A percentile compares a stretch with the other conserved stretches of the same genome.
Conservation (phyloP, 1,284 basidiomycete genomes). For the Tausonia pullulans region DNA sequence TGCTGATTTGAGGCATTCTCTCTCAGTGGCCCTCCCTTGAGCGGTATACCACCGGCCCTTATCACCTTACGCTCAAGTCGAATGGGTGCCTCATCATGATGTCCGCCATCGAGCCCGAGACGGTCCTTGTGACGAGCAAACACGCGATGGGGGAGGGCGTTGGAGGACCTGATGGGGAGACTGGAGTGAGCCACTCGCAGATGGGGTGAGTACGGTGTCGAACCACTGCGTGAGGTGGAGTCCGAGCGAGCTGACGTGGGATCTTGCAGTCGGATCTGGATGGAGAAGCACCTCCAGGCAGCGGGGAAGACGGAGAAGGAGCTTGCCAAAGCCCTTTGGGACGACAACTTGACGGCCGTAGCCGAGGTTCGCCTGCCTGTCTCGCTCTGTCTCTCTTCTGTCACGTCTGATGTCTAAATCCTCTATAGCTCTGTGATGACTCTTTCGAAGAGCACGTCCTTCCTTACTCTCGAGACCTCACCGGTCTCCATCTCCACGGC, state of each 20-base stretch:
- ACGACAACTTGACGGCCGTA: constrained; percentile 77
- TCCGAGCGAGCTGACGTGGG: background rate
- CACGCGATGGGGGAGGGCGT: constrained; percentile 58
- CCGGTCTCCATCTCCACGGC: constrained; percentile 89
- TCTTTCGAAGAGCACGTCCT: constrained; percentile 96
- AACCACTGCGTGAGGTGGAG: background rate
- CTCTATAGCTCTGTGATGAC: constrained; percentile 80
- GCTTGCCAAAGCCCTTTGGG: constrained; percentile 66
- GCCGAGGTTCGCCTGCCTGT: constrained; percentile 55
- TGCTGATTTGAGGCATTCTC: constrained; percentile 2
- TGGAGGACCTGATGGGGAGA: background rate
- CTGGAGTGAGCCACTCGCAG: constrained; percentile 49
- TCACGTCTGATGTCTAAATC: background rate
- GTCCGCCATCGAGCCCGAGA: constrained; percentile 61
- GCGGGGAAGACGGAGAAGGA: constrained; percentile 59
- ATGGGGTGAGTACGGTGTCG: constrained; percentile 41
- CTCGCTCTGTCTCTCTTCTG: background rate
- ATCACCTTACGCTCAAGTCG: constrained; percentile 83
- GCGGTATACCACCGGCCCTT: constrained; percentile 62
- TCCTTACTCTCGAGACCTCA: constrained; percentile 63
- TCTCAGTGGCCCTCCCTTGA: constrained; percentile 67
- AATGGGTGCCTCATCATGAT: constrained; percentile 99
- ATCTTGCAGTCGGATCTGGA: constrained; percentile 16
- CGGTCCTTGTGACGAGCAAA: constrained; percentile 83
- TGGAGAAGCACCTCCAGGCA: constrained; percentile 65